Evolutionary conservation across 2,329 filamentous ascomycete species (phyloP).

Genomic region (Pseudogymnoascus sp.): DNA sequence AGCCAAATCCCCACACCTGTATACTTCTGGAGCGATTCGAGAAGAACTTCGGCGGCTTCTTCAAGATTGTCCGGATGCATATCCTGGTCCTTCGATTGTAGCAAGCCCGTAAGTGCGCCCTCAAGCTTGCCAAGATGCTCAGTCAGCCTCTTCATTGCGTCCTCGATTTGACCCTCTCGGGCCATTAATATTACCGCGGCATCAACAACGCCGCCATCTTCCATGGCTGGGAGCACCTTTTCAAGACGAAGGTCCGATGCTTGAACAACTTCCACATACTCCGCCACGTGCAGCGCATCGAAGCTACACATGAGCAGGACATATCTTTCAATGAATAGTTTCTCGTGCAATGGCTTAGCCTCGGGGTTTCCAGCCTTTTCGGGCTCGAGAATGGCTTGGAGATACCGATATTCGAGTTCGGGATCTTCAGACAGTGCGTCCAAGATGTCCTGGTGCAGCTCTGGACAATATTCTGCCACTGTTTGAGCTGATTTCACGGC

Average conservation of each 20-base stretch:
- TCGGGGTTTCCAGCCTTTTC: conserved; percentile 31
- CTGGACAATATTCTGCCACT: conserved; percentile 46
- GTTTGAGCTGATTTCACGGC: conserved; percentile 47
- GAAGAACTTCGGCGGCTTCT: conserved; percentile 63
- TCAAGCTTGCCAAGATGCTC: conserved; percentile 73
- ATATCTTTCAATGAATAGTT: conserved; percentile 71
- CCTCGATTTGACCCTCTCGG: conserved; percentile 71
- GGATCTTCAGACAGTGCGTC: conserved; percentile 44
- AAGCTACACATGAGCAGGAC: conserved; percentile 87
- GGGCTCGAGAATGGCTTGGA: conserved; percentile 66
- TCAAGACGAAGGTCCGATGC: conserved; percentile 73
- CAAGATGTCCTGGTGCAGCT: conserved; percentile 49
- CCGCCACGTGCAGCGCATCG: conserved; percentile 71
- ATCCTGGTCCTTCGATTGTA: conserved; percentile 52
- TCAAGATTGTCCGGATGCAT: conserved; percentile 47
- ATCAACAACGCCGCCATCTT: conserved; percentile 82
- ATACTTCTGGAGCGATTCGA: conserved; percentile 79
- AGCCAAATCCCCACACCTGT: conserved; percentile 91
- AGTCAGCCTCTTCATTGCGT: conserved; percentile 80
- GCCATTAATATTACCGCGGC: conserved; percentile 88
- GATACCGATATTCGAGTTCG: conserved; percentile 55
- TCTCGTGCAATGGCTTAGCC: conserved; percentile 33
- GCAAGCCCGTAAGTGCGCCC: conserved; percentile 65
- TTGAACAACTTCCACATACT: conserved; percentile 71
- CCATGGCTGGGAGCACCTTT: conserved; percentile 75